Evolutionary conservation across 345 rosid genomes (phyloP), one percentile per base, ranked within the genome.

Genomic region (Salix purpurea): DNA sequence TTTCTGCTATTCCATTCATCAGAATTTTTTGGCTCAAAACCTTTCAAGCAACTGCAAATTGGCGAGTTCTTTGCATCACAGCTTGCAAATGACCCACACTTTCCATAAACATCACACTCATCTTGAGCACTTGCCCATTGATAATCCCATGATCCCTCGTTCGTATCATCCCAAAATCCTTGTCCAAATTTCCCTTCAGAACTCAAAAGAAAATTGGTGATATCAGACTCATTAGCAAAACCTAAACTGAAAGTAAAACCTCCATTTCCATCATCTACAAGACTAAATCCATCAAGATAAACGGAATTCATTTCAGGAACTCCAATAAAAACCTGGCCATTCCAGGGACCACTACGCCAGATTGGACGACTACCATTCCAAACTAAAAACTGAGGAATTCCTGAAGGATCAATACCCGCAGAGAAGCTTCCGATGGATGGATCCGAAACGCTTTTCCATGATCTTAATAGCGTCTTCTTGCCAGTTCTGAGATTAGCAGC

Each of bases 321-420:
- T 70, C 88, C 90, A 16, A 73, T 54, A 67, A 88, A 84, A 16
- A 30, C 30, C 76, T 75, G 84, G 77, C 88, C 82, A 69, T 84
- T 85, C 97, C 94, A 91, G 0, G 91, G 91, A 18, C 91, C 91
- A 28, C 85, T 80, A 16, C 90, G 83, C 93, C 90, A 89, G 7
- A 66, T 58, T 0, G 85, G 85, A 7, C n/a, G 42, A 12, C 58
- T 72, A 28, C 79, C 85, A 1, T 91, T 90, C 94, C 91, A 83
- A 13, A 87, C 16, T 9, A 85, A 61, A 36, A 36, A 36, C 37
- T 91, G 78, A 24, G 89, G 90, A 46, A 82, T 69, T 15, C 58
- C 46, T 16, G 10, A 44, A 65, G 83, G 65, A 15, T 71, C 75
- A 21, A 89, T 69, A 36, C 89, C 87, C 5, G 13, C 14, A 6